phyloP scores from a whole-genome alignment of 1,139 yeast genomes.

The Saccharomycopsis crataegensis region DNA sequence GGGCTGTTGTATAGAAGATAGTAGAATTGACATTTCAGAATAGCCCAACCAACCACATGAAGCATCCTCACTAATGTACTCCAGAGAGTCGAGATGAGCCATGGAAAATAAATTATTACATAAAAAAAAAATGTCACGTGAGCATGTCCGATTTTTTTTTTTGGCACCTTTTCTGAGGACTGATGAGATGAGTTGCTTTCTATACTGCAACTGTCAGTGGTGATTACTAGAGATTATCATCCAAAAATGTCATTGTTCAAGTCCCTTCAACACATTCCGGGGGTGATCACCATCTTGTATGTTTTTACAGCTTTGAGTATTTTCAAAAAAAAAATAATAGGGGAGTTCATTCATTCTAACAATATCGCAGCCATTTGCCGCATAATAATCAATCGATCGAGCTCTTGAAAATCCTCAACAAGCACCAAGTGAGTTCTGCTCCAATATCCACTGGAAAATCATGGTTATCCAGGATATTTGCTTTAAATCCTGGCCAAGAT shows the following conservation, averaged over 20 bases:
- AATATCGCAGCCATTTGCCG: conserved; percentile 12
- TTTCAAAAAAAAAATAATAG: neutral
- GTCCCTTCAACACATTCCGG: conserved; percentile 17
- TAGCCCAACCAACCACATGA: neutral
- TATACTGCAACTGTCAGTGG: no score
- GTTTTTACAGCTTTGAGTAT: neutral
- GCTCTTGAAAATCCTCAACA: conserved; percentile 10
- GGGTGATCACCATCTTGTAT: conserved; percentile 18
- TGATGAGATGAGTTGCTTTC: no score
- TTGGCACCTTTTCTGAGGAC: no score
- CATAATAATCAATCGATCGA: conserved; percentile 2
- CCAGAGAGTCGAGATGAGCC: no score
- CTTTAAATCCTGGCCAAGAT: neutral
- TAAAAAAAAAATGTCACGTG: no score
- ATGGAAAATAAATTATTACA: no score
- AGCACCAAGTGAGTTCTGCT: conserved; percentile 6
- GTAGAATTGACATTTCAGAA: neutral
- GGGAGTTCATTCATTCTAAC: neutral
- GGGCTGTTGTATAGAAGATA: neutral
- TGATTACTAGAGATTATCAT: neutral
- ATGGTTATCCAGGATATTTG: conserved; percentile 10
- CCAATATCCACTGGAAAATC: neutral
- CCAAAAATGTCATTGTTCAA: conserved; percentile 17
- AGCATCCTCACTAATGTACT: no score
- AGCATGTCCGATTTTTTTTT: no score